Evolutionary conservation across 78 protist species (phyloP).

Genomic region (Trichosphaerium sp.): DNA sequence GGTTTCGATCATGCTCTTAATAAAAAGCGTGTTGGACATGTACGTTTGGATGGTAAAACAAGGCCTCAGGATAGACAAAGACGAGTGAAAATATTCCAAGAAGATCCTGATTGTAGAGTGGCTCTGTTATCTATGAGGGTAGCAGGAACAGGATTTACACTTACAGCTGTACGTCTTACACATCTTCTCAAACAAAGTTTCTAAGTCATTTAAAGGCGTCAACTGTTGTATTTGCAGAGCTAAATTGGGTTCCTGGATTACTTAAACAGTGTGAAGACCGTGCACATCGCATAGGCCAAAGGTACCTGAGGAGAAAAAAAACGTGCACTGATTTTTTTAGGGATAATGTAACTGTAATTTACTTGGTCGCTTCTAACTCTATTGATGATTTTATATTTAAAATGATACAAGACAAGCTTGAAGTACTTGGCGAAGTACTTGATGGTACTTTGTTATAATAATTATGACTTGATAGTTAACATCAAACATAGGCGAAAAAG

Average conservation of each 20-base stretch:
- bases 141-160: slow-evolving; percentile 71
- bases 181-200: too few relatives aligned
- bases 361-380: slow-evolving; percentile 30
- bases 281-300: slow-evolving; percentile 53
- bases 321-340: too few relatives aligned
- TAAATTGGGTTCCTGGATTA: slow-evolving; percentile 77
- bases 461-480: neutral
- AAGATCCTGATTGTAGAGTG: slow-evolving; percentile 4
- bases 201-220: slow-evolving; percentile 68
- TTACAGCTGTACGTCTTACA: slow-evolving; percentile 76
- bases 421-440: slow-evolving; percentile 22
- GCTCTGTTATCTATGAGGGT: slow-evolving; percentile 7
- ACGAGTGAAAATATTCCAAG: slow-evolving; percentile 36
- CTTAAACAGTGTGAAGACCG: slow-evolving; percentile 56
- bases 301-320: too few relatives aligned
- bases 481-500: neutral
- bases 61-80: slow-evolving; percentile 21
- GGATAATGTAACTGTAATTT: slow-evolving; percentile 14
- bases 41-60: neutral
- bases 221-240: slow-evolving; percentile 76
- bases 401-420: too few relatives aligned
- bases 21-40: slow-evolving; percentile 1
- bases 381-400: slow-evolving; percentile 44
- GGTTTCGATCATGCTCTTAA: slow-evolving; percentile 13
- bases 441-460: slow-evolving; percentile 8